Evolutionary conservation across 2,329 filamentous ascomycete genomes (phyloP), one percentile per base, ranked within the genome.

Genomic region (Cadophora luteo-olivacea): DNA sequence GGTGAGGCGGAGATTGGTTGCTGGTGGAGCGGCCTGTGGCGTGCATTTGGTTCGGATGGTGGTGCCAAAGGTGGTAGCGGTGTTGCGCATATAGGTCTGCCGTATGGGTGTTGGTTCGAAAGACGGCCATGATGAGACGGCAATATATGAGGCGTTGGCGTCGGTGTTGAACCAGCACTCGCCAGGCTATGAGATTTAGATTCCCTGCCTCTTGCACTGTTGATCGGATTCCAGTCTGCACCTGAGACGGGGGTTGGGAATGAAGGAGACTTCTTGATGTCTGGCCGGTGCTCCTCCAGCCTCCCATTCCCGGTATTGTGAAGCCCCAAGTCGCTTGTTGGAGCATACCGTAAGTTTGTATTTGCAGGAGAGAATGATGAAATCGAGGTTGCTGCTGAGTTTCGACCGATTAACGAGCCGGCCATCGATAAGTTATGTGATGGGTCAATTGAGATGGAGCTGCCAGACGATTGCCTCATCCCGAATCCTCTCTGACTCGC

Each of bases 371-470:
- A 41, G 12, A 60, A 60, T 45, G 57, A 38, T 19, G 55, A 24
- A 16, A 19, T 41, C 3, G 57, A 60, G 19, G 57, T 60, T n/a
- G 57, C 36, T 60, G 57, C 36, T 41, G 60, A 49, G n/a, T 51
- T 16, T 22, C 29, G 60, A 33, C 24, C 25, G 29, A 22, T 14
- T 62, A 12, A 48, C 22, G 60, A 48, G 60, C 24, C 41, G n/a
- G 41, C 60, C 16, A 49, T 32, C 8, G 41, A 62, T 48, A 41
- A 22, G 41, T 51, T 62, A 6, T 1, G 60, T 22, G 60, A 33
- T 5, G 25, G 36, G 9, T 45, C 36, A 12, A 25, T 12, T 9
- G 57, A 41, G 8, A 25, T 32, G 3, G 58, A 41, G 55, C 32
- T 60, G 9, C 25, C 45, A 25, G 61, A 63, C 4, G 61, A 25